Base-by-base conservation (phyloP, 106 monocot genomes). In the Posidonia australis region DNA sequence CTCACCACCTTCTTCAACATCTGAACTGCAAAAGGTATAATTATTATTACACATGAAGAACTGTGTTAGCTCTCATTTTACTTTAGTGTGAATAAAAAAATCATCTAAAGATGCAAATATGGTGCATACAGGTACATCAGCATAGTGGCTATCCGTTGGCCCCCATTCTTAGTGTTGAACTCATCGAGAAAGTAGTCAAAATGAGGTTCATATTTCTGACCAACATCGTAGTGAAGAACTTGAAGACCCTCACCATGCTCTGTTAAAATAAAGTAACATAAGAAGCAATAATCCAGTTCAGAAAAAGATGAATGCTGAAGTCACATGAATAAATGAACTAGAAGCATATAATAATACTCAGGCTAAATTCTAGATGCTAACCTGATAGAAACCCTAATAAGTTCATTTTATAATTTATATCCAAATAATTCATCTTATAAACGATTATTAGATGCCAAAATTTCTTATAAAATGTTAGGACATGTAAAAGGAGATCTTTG, bases 1-100 rank as follows among this genome's bases (percentile, higher is more conserved):
- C 53, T 69, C 69, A 59, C 69, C 69, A 59, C 69, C 69, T 69
- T 69, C 58, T 69, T 69, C 69, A 58, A 69, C 69, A 46, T 69
- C 69, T 9, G 69, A 69, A 29, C 69, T 69, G 58, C 21, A 69
- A 2, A 14, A 27, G 14, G 19, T 52, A 54, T 5, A 53, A 19
- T 20, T 26, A 46, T 19, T 44, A 7, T 18, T 13, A 63, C 10
- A 20, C 1, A 61, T 5, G 11, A 58, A 30, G 52, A 9, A 52
- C 52, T 22, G 11, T 1, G 20, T 11, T 0, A 1, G 58, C 27
- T 16, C 14, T 7, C 52, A 52, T 36, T 36, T n/a, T 36, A 36
- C 7, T 36, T 36, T 36, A 36, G 9, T 21, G 19, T 52, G 20
- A 52, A 23, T 52, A 4, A 20, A 48, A 48, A 48, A 22, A 52